These are phyloP conservation scores for Bondarzewia mesenterica DNA, from an alignment of 1,284 basidiomycete genomes.

Conservation along the genomic window DNA sequence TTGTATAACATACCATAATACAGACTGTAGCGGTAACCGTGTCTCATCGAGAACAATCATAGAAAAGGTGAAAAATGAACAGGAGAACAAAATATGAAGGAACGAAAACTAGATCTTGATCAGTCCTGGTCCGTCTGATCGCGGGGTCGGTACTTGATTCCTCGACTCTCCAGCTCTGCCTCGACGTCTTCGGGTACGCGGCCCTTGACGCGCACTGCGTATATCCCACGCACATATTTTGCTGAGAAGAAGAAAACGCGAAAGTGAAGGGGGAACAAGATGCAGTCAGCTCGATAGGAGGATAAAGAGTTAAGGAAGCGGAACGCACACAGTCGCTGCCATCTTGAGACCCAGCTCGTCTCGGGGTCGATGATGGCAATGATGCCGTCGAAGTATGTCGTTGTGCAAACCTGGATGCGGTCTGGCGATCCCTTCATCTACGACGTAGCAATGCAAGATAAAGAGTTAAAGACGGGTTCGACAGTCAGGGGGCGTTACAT, in stretches of 20 bases:
- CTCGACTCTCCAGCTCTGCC: constrained; percentile 62
- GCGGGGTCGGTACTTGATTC: constrained; percentile 74
- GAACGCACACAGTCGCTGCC: constrained; percentile 81
- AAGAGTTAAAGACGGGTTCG: neutral
- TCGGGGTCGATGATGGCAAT: constrained; percentile 87
- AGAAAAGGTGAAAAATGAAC: neutral
- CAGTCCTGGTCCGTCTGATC: constrained; percentile 71
- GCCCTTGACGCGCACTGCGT: constrained; percentile 83
- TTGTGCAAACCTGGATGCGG: constrained; percentile 82
- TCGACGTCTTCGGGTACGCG: constrained; percentile 83
- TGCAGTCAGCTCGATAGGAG: neutral
- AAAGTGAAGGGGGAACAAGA: neutral
- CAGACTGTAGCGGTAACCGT: too few relatives aligned
- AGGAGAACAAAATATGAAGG: neutral
- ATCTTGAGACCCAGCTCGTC: constrained; percentile 90
- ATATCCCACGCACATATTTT: constrained; percentile 81
- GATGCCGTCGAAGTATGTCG: constrained; percentile 90
- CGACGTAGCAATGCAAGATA: neutral
- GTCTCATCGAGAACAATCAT: neutral
- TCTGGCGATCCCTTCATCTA: constrained; percentile 89
- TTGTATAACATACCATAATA: too few relatives aligned
- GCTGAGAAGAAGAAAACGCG: constrained; percentile 35
- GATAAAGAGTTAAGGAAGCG: neutral
- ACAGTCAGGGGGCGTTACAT: neutral
- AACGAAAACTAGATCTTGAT: neutral